Evolutionary conservation across 805 yeast species (phyloP).

Genomic region (Hanseniaspora pseudoguilliermondii): DNA sequence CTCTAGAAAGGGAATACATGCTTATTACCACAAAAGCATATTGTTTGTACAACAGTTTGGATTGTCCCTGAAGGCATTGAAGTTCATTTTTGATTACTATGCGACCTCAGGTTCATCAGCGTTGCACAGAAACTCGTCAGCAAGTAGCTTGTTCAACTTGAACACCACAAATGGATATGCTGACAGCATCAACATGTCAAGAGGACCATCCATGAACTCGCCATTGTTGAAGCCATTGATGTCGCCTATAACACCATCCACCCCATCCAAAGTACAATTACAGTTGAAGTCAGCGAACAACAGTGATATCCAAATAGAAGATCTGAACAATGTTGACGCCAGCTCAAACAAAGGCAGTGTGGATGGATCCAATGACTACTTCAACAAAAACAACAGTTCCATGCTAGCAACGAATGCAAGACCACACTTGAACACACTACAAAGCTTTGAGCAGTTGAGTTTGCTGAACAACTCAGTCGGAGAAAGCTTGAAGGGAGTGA

Average conservation of each 20-base stretch:
- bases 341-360: not conserved
- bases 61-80: conserved; percentile 43
- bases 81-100: conserved; percentile 35
- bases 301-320: not conserved
- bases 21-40: conserved; percentile 54
- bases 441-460: conserved; percentile 12
- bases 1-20: conserved; percentile 51
- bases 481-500: conserved; percentile 12
- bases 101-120: conserved; percentile 15
- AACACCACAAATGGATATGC: not conserved
- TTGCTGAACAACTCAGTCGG: conserved; percentile 11
- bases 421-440: conserved; percentile 14
- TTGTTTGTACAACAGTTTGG: conserved; percentile 61
- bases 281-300: conserved; percentile 11
- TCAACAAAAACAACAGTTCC: conserved; percentile 3
- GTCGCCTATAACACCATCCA: conserved; percentile 8
- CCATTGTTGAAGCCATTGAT: conserved; percentile 7
- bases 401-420: conserved; percentile 7
- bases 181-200: conserved; percentile 10
- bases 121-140: conserved; percentile 1
- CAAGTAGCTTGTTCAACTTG: not conserved
- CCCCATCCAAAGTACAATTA: conserved; percentile 13
- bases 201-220: not conserved
- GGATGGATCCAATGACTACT: conserved; percentile 17
- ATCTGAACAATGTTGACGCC: not conserved